Evolutionary conservation across 1,284 basidiomycete species (phyloP), one percentile per base, ranked within the genome.

Genomic region (Microbotryomycetes sp.): DNA sequence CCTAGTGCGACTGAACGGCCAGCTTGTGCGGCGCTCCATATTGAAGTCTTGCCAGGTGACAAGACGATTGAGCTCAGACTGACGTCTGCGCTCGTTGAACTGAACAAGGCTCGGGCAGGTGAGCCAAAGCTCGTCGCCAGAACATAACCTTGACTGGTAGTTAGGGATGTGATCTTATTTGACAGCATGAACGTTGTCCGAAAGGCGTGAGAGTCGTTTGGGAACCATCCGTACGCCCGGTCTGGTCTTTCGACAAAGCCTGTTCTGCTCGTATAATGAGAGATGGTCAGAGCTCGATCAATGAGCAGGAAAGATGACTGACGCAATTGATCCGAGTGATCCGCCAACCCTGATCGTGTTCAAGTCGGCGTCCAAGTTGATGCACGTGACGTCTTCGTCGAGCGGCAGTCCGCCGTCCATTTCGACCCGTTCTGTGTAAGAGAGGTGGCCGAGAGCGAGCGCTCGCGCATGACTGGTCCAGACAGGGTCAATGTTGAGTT

Each of bases 141-240:
- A 11, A 66, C 29, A 3, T 58, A 35, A 1, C 60, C 30, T 2
- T 54, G 46, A 9, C 52, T 53, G 2, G 64, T 59, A 7, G 54
- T 18, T 2, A 68, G 48, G 1, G 55, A 58, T 0, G 67, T 68
- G 31, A 68, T 59, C 45, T 56, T 54, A 26, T 45, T 48, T 24
- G 61, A 53, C n/a, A 63, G 56, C 28, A 54, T 45, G 61, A 60
- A 66, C 24, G 54, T 53, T 11, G 58, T 64, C 27, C 67, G 48
- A 50, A 57, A 68, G 1, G 57, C 56, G 18, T 64, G 54, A 46
- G 63, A 64, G 61, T 68, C 67, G 58, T 66, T 64, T 7, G 67
- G 67, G 27, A 55, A 68, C 26, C 56, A 60, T 16, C 45, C 49
- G 2, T 16, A 26, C 18, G 54, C 59, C 5, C 65, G 55, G 0